Evolutionary conservation across 805 yeast genomes (phyloP).

Genomic region (Komagataella pastoris): DNA sequence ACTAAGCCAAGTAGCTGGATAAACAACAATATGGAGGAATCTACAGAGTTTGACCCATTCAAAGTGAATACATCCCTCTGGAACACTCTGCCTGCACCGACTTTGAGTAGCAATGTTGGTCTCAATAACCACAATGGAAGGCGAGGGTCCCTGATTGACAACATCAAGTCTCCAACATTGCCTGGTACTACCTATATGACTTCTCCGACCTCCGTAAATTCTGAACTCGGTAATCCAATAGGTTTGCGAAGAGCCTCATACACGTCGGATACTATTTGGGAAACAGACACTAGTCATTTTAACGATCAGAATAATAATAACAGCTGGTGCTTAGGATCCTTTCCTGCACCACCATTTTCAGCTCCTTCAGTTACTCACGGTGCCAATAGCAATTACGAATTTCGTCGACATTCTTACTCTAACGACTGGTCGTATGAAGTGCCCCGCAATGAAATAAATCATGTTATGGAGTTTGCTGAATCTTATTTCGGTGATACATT

Average conservation of each 20-base stretch:
- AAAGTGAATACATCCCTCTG: neutral
- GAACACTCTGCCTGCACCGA: neutral
- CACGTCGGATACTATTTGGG: neutral
- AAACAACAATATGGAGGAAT: neutral
- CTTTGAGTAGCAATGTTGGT: neutral
- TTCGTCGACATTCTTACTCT: neutral
- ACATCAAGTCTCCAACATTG: neutral
- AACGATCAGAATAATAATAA: neutral
- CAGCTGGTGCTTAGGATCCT: neutral
- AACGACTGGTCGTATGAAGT: neutral
- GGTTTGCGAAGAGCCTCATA: neutral
- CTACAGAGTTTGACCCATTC: neutral
- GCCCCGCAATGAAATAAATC: neutral
- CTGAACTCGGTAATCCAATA: neutral
- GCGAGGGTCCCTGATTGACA: neutral
- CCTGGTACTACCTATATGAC: neutral
- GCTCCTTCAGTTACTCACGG: neutral
- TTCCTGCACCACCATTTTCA: neutral
- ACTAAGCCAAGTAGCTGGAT: neutral
- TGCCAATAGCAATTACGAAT: neutral
- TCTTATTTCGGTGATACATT: neutral
- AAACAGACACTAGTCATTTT: neutral
- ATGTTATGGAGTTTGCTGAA: neutral
- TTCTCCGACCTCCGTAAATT: neutral
- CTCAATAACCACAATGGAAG: neutral